phyloP scores from a whole-genome alignment of 768 basidiomycete genomes.

The Suillus ampliporus region DNA sequence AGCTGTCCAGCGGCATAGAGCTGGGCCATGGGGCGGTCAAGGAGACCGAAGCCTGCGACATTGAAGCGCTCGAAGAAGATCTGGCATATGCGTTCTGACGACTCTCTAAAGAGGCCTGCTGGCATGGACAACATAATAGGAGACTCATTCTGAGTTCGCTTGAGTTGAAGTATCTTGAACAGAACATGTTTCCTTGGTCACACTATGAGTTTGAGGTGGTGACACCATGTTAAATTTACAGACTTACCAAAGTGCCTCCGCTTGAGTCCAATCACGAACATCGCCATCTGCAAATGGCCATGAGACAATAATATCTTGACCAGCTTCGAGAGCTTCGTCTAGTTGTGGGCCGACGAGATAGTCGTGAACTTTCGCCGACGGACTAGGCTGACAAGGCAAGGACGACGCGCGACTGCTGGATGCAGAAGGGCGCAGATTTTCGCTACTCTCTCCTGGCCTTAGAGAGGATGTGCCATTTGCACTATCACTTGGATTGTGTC shows the following conservation, averaged over 20 bases:
- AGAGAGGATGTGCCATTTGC: conserved; percentile 28
- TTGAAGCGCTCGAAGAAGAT: conserved; percentile 95
- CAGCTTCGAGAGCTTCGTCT: conserved; percentile 78
- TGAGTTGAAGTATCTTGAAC: conserved; percentile 73
- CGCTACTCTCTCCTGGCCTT: conserved; percentile 22
- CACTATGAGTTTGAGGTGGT: conserved; percentile 11
- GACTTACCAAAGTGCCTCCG: conserved; percentile 87
- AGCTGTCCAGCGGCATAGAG: conserved; percentile 78
- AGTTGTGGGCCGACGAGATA: conserved; percentile 84
- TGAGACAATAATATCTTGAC: conserved; percentile 73
- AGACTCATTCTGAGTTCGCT: conserved; percentile 87
- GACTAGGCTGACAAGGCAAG: conserved; percentile 46
- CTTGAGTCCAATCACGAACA: conserved; percentile 80
- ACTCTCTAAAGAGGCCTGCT: conserved; percentile 65
- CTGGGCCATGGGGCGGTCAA: conserved; percentile 86
- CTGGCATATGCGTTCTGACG: conserved; percentile 77
- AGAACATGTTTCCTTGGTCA: conserved; percentile 80
- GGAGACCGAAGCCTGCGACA: conserved; percentile 78
- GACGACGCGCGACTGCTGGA: conserved; percentile 56
- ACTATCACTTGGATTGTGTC: conserved; percentile 41
- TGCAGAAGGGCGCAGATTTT: conserved; percentile 40
- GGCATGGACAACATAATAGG: conserved; percentile 79
- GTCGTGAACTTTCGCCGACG: conserved; percentile 66
- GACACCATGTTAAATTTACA: neutral
- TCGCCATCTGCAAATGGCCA: conserved; percentile 84